Evolutionary conservation across 1,284 basidiomycete genomes (phyloP).

Genomic region (Mycena sp.): DNA sequence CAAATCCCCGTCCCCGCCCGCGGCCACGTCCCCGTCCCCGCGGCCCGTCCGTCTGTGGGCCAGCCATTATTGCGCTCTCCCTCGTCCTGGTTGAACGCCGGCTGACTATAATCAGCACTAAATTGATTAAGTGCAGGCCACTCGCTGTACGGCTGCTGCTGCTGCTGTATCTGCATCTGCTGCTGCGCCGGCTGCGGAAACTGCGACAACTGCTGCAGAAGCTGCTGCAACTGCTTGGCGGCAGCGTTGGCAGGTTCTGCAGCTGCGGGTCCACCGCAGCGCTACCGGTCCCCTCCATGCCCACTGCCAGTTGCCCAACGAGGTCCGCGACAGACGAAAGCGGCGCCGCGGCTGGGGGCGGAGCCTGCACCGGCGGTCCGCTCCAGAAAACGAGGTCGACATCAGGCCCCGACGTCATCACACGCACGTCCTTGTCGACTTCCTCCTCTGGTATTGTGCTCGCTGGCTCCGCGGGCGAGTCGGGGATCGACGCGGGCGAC

Average conservation of each 20-base stretch:
- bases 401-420: slow-evolving; percentile 76
- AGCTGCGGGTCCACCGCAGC: slow-evolving; percentile 39
- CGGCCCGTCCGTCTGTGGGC: slow-evolving; percentile 55
- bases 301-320: slow-evolving; percentile 68
- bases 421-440: slow-evolving; percentile 65
- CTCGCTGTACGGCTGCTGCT: slow-evolving; percentile 15
- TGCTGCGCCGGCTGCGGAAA: slow-evolving; percentile 7
- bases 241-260: slow-evolving; percentile 49
- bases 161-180: slow-evolving; percentile 12
- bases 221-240: slow-evolving; percentile 73
- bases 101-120: slow-evolving; percentile 56
- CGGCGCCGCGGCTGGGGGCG: slow-evolving; percentile 39
- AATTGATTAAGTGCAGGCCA: slow-evolving; percentile 31
- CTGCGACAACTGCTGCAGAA: slow-evolving; percentile 62
- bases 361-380: slow-evolving; percentile 43
- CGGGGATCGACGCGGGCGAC: slow-evolving; percentile 72
- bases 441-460: slow-evolving; percentile 71
- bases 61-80: slow-evolving; percentile 50
- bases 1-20: slow-evolving; percentile 62
- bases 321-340: slow-evolving; percentile 70
- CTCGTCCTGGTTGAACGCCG: slow-evolving; percentile 51
- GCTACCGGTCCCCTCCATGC: slow-evolving; percentile 39
- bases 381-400: slow-evolving; percentile 73
- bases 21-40: slow-evolving; percentile 56
- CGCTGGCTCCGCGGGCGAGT: slow-evolving; percentile 77